These are phyloP conservation scores for Aspergillus clavatus DNA, from an alignment of 2,329 filamentous ascomycete genomes.

Conservation along the genomic window DNA sequence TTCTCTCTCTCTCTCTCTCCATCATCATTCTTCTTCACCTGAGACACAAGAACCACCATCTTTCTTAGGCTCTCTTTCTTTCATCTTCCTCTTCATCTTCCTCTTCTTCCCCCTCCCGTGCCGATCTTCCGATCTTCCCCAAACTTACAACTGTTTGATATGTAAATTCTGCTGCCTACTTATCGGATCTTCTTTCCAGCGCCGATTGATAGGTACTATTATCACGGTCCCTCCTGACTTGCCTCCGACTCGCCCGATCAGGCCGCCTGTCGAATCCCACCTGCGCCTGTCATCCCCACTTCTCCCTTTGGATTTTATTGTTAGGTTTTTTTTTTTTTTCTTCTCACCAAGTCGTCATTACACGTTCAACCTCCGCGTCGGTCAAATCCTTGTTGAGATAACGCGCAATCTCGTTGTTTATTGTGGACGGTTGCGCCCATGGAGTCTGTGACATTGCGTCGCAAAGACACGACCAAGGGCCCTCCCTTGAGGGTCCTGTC, in stretches of 20 bases:
- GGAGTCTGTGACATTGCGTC: conserved; percentile 53
- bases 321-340: no score
- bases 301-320: neutral
- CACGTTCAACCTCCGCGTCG: neutral
- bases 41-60: no score
- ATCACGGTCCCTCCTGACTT: neutral
- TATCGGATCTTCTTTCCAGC: neutral
- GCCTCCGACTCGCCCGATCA: conserved; percentile 17
- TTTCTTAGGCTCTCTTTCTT: no score
- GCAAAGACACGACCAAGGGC: conserved; percentile 93
- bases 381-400: neutral
- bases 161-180: conserved; percentile 1
- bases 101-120: neutral
- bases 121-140: neutral
- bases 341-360: no score
- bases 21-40: neutral
- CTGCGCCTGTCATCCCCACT: neutral
- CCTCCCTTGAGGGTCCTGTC: conserved; percentile 88
- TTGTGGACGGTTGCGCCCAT: conserved; percentile 22
- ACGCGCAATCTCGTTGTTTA: conserved; percentile 8
- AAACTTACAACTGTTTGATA: no score
- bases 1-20: neutral
- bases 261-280: conserved; percentile 12
- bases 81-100: neutral
- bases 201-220: neutral